A percentile compares a stretch with the other conserved stretches of the same genome.
These are phyloP conservation scores for Nemania serpens DNA, from an alignment of 2,329 filamentous ascomycete genomes.

Conservation along the genomic window DNA sequence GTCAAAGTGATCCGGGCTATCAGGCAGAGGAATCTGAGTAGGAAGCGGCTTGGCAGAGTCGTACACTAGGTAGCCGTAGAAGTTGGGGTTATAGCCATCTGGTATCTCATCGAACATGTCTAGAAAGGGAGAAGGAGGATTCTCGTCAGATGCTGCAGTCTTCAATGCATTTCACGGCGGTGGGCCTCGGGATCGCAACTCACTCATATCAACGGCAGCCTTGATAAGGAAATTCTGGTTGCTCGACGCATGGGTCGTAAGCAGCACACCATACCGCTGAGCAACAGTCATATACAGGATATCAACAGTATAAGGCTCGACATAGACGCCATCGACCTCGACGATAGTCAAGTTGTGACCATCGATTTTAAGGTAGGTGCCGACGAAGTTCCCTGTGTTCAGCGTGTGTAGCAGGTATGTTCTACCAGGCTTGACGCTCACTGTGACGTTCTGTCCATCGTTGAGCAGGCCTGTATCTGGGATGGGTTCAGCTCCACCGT, in stretches of 20 bases:
- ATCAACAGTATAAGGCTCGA: conserved; percentile 20
- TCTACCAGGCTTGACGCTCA: conserved; percentile 19
- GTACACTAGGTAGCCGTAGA: conserved; percentile 23
- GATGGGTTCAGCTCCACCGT: conserved; percentile 21
- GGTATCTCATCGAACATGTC: conserved; percentile 25
- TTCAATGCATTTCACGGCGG: neutral
- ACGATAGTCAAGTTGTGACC: conserved; percentile 23
- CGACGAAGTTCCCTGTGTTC: conserved; percentile 24
- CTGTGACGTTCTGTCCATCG: conserved; percentile 16
- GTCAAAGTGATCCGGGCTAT: conserved; percentile 3
- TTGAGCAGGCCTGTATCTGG: conserved; percentile 19
- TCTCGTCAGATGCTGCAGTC: neutral
- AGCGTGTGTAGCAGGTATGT: conserved; percentile 22
- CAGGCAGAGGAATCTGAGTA: conserved; percentile 12
- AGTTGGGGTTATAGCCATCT: conserved; percentile 22
- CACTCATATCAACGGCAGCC: conserved; percentile 21
- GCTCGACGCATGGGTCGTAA: conserved; percentile 9
- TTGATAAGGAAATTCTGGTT: conserved; percentile 19
- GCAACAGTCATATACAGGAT: conserved; percentile 21
- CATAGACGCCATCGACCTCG: conserved; percentile 25
- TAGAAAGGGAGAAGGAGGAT: conserved; percentile 1
- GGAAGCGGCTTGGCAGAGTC: conserved; percentile 19
- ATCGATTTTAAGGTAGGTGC: conserved; percentile 14
- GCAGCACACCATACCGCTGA: conserved; percentile 19
- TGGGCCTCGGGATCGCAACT: neutral